Evolutionary conservation across 768 basidiomycete species (phyloP).

Genomic region (Hemileccinum impolitum): DNA sequence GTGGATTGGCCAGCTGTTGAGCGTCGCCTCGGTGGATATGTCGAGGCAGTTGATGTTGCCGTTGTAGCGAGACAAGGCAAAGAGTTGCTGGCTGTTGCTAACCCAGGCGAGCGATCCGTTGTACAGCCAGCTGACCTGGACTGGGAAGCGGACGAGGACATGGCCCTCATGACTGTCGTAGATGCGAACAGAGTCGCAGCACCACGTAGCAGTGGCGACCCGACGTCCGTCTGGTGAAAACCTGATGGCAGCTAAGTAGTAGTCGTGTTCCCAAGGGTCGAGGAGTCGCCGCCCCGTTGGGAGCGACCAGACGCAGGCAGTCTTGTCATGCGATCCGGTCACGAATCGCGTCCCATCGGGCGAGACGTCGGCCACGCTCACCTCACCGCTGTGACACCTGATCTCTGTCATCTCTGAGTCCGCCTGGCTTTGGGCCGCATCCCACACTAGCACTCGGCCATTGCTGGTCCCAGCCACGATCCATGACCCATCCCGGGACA

Average conservation of each 20-base stretch:
- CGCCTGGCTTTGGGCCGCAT: not conserved
- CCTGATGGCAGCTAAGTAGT: not conserved
- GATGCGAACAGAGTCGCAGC: not conserved
- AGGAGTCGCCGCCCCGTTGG: not conserved
- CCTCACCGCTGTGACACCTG: not conserved
- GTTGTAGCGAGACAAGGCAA: not conserved
- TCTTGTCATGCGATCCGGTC: not conserved
- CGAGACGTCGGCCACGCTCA: not conserved
- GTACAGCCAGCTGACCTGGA: not conserved
- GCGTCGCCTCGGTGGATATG: not conserved
- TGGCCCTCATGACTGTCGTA: not conserved
- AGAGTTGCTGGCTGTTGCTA: not conserved
- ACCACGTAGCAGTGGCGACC: not conserved
- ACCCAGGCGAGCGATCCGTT: conserved; percentile 4
- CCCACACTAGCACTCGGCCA: not conserved
- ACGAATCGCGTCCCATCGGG: conserved; percentile 1
- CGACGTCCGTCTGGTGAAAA: conserved; percentile 10
- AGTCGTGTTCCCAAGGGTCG: not conserved
- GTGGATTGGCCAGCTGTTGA: conserved; percentile 1
- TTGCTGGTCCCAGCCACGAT: not conserved
- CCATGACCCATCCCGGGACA: not conserved
- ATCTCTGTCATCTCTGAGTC: not conserved
- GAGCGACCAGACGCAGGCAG: conserved; percentile 8
- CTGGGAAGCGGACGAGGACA: not conserved
- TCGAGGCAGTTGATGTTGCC: not conserved